Percentiles rank a stretch among this genome's conserved stretches.
These are phyloP conservation scores for Conticribra weissflogii DNA, from an alignment of 108 stramenopile genomes.

Conservation along the genomic window DNA sequence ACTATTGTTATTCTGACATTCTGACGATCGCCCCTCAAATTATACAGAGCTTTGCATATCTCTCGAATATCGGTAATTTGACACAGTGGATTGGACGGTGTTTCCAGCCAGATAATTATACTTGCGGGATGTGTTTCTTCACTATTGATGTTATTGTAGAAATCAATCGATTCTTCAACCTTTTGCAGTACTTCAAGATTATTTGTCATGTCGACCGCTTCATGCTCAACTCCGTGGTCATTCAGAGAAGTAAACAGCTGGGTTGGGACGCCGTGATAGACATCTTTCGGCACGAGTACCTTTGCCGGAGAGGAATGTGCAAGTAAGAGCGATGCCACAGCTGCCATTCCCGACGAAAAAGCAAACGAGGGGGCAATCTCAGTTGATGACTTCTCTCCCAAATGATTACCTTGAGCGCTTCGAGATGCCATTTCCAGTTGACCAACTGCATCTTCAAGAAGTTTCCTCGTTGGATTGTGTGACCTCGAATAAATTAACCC, in stretches of 20 bases:
- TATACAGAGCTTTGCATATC: constrained; percentile 46
- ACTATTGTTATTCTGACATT: constrained; percentile 58
- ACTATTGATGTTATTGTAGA: constrained; percentile 1
- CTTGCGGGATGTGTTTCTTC: constrained; percentile 13
- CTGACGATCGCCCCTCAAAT: not conserved
- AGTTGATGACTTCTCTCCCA: not conserved
- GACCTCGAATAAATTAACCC: constrained; percentile 70
- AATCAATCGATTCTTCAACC: constrained; percentile 34
- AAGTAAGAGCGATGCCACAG: constrained; percentile 69
- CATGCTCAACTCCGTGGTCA: constrained; percentile 53
- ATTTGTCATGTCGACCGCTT: constrained; percentile 65
- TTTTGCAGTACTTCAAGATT: constrained; percentile 9
- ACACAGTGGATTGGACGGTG: constrained; percentile 86
- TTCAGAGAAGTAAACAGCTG: constrained; percentile 58
- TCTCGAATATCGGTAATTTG: constrained; percentile 76
- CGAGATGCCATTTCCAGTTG: constrained; percentile 53
- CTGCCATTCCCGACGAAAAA: constrained; percentile 92
- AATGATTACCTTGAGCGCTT: not conserved
- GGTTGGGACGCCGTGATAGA: constrained; percentile 87
- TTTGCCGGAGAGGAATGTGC: constrained; percentile 64
- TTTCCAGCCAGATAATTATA: constrained; percentile 92
- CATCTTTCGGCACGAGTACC: constrained; percentile 73
- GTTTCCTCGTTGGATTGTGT: constrained; percentile 79
- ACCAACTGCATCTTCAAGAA: constrained; percentile 65
- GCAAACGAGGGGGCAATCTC: constrained; percentile 54